Conservation (phyloP, 2,329 filamentous ascomycete species). For the Scleromitrula shiraiana region DNA sequence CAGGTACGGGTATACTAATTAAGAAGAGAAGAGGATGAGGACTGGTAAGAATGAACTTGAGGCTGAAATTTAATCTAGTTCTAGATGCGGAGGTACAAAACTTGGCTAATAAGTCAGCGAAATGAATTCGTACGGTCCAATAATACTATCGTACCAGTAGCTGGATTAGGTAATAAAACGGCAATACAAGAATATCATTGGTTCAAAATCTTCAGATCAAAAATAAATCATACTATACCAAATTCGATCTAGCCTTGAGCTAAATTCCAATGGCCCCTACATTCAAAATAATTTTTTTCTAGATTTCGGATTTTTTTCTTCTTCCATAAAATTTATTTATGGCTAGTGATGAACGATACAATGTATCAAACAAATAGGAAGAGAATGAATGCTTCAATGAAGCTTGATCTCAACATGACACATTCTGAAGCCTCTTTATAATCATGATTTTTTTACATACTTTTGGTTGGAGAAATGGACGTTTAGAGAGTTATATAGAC, state of each 20-base stretch:
- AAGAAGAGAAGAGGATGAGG: background rate
- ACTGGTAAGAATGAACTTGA: background rate
- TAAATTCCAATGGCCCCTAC: too few species aligned
- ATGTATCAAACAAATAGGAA: conserved; percentile 55
- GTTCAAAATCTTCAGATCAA: too few species aligned
- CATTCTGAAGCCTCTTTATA: conserved; percentile 55
- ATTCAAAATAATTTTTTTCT: too few species aligned
- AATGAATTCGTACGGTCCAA: background rate
- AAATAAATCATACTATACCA: too few species aligned
- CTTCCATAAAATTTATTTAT: conserved; percentile 26
- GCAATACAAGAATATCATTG: too few species aligned
- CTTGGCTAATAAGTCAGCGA: background rate
- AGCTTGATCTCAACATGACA: conserved; percentile 50
- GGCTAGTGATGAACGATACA: conserved; percentile 54
- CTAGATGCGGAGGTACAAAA: background rate
- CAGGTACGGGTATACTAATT: too few species aligned
- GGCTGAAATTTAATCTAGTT: conserved; percentile 2
- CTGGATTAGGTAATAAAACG: too few species aligned
- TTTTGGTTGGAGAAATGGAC: too few species aligned
- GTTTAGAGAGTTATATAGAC: too few species aligned
- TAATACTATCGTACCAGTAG: background rate
- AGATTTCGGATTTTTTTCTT: conserved; percentile 5
- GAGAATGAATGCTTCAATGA: conserved; percentile 51
- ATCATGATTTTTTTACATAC: background rate
- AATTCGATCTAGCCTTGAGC: too few species aligned